Evolutionary conservation across 768 basidiomycete genomes (phyloP), one percentile per base, ranked within the genome.

Genomic region (Tylopilus plumbeoviolaceoides): DNA sequence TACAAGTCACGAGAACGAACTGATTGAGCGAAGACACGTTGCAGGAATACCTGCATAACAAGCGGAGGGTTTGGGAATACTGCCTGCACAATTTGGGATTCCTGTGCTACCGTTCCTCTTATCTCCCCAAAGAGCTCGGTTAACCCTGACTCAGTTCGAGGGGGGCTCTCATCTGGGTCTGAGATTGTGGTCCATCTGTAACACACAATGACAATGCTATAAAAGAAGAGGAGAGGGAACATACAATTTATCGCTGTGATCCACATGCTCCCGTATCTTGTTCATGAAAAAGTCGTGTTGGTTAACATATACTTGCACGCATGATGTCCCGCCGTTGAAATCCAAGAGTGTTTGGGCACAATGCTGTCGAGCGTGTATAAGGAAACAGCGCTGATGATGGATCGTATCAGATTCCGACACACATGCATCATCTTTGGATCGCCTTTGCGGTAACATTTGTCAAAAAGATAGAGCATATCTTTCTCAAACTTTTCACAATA

Each of bases 261-360:
- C 71, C 54, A 78, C 77, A 30, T 76, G 75, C 48, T 85, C 86
- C 33, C 87, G 84, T 36, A 91, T 84, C 49, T 91, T 83, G 66
- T 95, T 95, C 68, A 98, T 98, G 77, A 99, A 99, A 76, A 99
- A 99, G 67, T 98, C 97, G 62, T 99, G 97, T 66, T 99, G 97
- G 63, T 98, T 99, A 50, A 99, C 97, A 63, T 98, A 99, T 12
- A 98, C 91, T 70, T 98, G 95, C 6, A 99, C 89, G 64, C 97
- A 98, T 1, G 94, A 95, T 41, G 89, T 77, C 9, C 97, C 97
- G 7, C 97, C 97, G 59, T 99, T 99, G 74, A 99, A 99, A 69
- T 98, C 97, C 17, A 97, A 80, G 7, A 99, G 75, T 3, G 92
- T 95, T 73, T 95, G 91, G 0, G 97, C 95, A 64, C 95, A 98